Evolutionary conservation across 1,284 basidiomycete species (phyloP), one percentile per base, ranked within the genome.

Genomic region (Naganishia sp.): DNA sequence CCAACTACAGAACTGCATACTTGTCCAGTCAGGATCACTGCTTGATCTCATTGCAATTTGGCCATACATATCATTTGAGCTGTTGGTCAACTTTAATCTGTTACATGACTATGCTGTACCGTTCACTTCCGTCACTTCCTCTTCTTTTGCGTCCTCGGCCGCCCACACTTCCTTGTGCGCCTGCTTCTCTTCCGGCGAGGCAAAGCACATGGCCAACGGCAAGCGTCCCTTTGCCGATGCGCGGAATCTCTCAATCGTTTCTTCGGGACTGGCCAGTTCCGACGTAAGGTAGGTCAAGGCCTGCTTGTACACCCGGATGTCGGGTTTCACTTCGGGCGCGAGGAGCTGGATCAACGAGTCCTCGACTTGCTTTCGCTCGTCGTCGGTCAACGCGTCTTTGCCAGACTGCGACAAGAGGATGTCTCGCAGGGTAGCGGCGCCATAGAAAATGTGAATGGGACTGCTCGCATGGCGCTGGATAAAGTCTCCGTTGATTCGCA

Each of bases 401-500:
- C 44, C 43, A 33, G 55, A 64, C 44, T 59, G 53, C 10, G 33
- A 44, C 15, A 55, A 7, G 18, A 63, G 39, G n/a, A 72, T 69
- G 28, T 63, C 56, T 0, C 60, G 66, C 18, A 70, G 67, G 1
- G 65, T 66, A 1, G 44, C 44, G 1, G 72, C 64, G 42, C 71
- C 55, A 10, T 59, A 65, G 39, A 69, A 49, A 45, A 70, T 61
- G 39, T 67, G 65, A 3, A 42, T 5, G 6, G 70, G 49, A 42
- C 67, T 68, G 25, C 21, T 49, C 21, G 49, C 53, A 45, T 70
- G 45, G 25, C 55, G 28, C 33, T 70, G 69, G 21, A 68, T 49
- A 43, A 65, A 70, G 53, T 67, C 67, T 13, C 56, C 54, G 53
- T 68, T 70, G 57, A 55, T 31, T 7, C 63, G 63, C 21, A 66